These are phyloP conservation scores for Penstemon barbatus DNA, from an alignment of 257 asterid species.

Conservation along the genomic window DNA sequence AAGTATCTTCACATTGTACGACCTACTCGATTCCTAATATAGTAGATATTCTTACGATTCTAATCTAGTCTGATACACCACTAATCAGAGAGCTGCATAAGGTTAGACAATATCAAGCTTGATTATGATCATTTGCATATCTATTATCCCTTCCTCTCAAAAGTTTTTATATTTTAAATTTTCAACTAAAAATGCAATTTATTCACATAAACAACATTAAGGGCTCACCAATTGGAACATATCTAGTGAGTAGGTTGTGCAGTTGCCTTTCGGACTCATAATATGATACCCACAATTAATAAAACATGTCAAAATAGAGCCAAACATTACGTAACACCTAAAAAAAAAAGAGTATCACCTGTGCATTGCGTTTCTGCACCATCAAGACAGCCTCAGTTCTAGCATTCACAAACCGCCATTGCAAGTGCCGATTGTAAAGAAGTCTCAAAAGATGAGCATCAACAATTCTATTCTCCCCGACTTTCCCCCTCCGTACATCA, in stretches of 20 bases:
- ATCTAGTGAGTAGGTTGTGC: constrained; percentile 9
- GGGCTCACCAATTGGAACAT: not conserved
- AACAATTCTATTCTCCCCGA: constrained; percentile 57
- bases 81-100: not conserved
- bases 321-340: not conserved
- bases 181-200: constrained; percentile 8
- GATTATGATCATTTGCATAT: constrained; percentile 16
- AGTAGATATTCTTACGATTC: not conserved
- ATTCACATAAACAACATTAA: not conserved
- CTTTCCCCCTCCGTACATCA: constrained; percentile 68
- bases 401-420: constrained; percentile 70
- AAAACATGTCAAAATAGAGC: not conserved
- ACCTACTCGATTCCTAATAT: not conserved
- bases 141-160: constrained; percentile 16
- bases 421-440: constrained; percentile 62
- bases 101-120: constrained; percentile 10
- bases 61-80: constrained; percentile 10
- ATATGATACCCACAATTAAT: not conserved
- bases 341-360: constrained; percentile 37
- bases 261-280: not conserved
- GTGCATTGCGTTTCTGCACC: constrained; percentile 55
- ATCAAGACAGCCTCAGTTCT: constrained; percentile 47
- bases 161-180: not conserved
- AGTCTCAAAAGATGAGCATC: constrained; percentile 68
- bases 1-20: constrained; percentile 3